A percentile compares a stretch with the other conserved stretches of the same genome.
phyloP scores from a whole-genome alignment of 1,284 basidiomycete species.

The Peniophora sp. region DNA sequence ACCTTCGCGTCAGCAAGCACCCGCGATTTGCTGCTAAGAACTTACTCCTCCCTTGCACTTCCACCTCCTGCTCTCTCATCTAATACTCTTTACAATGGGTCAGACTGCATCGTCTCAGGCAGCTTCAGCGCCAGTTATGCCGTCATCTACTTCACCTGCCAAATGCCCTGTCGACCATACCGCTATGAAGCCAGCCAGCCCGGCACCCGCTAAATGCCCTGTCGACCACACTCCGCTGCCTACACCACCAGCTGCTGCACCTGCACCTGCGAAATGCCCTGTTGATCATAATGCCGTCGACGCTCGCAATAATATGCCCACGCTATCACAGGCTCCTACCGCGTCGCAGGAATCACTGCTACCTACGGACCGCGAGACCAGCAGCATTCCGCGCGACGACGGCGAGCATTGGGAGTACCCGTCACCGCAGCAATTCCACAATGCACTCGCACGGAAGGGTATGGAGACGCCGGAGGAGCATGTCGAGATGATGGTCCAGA shows the following conservation, averaged over 20 bases:
- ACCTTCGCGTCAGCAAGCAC: not conserved
- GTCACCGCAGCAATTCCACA: conserved; percentile 97
- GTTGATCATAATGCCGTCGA: conserved; percentile 43
- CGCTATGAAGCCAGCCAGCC: conserved; percentile 3
- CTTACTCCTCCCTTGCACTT: not conserved
- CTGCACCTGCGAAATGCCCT: conserved; percentile 28
- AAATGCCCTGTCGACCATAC: conserved; percentile 8
- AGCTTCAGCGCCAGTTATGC: not conserved
- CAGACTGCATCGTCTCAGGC: not conserved
- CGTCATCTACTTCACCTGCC: not conserved
- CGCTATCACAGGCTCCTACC: conserved; percentile 62
- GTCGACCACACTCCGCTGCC: conserved; percentile 5
- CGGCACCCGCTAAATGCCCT: conserved; percentile 5
- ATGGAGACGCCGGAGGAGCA: conserved; percentile 98
- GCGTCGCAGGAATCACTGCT: conserved; percentile 54
- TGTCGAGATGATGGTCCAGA: conserved; percentile 95
- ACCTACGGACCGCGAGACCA: conserved; percentile 70
- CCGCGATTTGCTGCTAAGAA: not conserved
- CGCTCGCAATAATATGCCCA: conserved; percentile 88
- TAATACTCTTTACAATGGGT: not conserved
- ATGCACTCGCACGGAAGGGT: conserved; percentile 93
- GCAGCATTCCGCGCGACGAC: conserved; percentile 79
- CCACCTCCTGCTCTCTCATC: not conserved
- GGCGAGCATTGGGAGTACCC: conserved; percentile 87
- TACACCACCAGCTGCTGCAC: conserved; percentile 17